Base-by-base conservation (phyloP, 179 eudicot genomes). In the Silene coronaria region DNA sequence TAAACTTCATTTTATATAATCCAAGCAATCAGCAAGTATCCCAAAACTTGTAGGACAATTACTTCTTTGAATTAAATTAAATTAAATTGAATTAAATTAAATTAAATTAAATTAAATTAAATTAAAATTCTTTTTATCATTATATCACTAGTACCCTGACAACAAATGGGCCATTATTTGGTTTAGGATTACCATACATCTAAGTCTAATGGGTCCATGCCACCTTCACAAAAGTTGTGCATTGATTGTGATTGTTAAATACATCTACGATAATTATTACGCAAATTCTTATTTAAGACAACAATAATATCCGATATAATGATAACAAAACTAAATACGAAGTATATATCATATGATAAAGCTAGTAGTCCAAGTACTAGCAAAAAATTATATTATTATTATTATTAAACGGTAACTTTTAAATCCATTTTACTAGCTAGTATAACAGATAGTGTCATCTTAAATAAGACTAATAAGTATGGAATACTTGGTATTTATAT, bases 21-120 rank as follows among this genome's bases (percentile, higher is more conserved):
- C 22, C 53, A 61, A 63, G 64, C 48, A 66, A 80, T 68, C 11
- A 75, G 74, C 64, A 55, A 74, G 81, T 77, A 77, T 81, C 84
- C 81, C 76, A 74, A 78, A 53, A 81, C 53, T 73, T 81, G 75
- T 74, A 77, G 75, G 81, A 74, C 78, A 81, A 51, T 51, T 51
- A 51, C 19, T 10, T 42, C 13, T 42, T 42, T 42, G 11, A 51
- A 51, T 51, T 46, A 46, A 45, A 2, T 73, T 77, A 75, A 67
- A 24, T 76, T 73, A 11, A 71, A 76, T n/a, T 42, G 11, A 51
- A 51, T 51, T 46, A 46, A 45, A 2, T 73, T 77, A 75, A 67
- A 24, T 76, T 73, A 11, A 71, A 76, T n/a, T 42, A 42, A 51
- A 51, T 51, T 46, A 46, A 45, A 2, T 73, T 77, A 75, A 67